Conservation (phyloP, 306 rosid genomes). For the Gastrolobium villosum region DNA sequence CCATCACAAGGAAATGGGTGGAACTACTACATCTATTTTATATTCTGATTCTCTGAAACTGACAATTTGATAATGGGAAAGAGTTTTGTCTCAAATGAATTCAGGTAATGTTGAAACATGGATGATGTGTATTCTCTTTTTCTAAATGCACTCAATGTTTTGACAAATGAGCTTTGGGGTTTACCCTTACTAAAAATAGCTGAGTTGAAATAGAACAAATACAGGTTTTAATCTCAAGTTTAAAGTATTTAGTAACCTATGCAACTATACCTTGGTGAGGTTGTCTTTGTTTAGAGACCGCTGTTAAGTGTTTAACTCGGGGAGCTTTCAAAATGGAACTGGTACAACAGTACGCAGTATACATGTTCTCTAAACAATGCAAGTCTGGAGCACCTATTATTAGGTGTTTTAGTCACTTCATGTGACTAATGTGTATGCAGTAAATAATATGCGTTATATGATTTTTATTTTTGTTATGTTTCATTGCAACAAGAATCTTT, state of each 20-base stretch:
- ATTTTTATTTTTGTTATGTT: not conserved
- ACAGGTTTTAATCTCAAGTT: conserved; percentile 1
- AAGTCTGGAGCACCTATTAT: conserved; percentile 30
- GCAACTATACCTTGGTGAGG: not conserved
- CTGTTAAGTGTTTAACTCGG: not conserved
- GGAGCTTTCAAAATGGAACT: conserved; percentile 15
- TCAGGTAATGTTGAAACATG: conserved; percentile 21
- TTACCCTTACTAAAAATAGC: not conserved
- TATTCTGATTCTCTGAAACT: conserved; percentile 32
- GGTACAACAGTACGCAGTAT: not conserved
- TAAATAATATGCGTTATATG: conserved; percentile 6
- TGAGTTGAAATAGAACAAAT: conserved; percentile 9
- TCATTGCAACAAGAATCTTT: conserved; percentile 27
- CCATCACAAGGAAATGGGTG: conserved; percentile 31
- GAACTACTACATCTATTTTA: not conserved
- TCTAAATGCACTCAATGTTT: not conserved
- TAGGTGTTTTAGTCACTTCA: not conserved
- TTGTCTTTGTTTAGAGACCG: conserved; percentile 15
- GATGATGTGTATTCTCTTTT: conserved; percentile 11
- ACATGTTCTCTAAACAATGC: conserved; percentile 14
- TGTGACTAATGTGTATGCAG: not conserved
- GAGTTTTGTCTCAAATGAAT: not conserved
- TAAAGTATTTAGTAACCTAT: conserved; percentile 3
- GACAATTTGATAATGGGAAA: conserved; percentile 22
- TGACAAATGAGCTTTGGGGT: not conserved